Conservation (phyloP, 768 basidiomycete species). For the Rhodosporidiobolus sp. region DNA sequence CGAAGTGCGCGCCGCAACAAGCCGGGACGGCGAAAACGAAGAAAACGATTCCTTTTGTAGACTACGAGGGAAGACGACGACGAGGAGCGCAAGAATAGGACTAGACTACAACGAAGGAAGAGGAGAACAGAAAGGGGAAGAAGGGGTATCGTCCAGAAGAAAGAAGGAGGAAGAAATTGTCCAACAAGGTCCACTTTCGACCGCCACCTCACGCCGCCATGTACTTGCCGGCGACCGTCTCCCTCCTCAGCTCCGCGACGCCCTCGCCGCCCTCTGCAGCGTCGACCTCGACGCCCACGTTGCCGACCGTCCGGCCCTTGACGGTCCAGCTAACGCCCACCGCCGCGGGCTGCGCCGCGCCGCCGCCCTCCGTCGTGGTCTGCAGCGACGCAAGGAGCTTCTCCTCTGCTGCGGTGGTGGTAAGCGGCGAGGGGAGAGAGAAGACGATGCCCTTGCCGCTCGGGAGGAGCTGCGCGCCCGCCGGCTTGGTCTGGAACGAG, state of each 20-base stretch:
- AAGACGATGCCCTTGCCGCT: conserved; percentile 40
- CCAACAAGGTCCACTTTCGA: no score
- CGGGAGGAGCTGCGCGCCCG: conserved; percentile 47
- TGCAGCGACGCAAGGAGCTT: conserved; percentile 49
- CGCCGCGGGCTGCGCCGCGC: conserved; percentile 37
- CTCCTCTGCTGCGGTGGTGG: conserved; percentile 7
- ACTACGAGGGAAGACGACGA: not conserved
- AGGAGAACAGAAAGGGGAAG: not conserved
- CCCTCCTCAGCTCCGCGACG: conserved; percentile 19
- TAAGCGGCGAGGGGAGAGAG: conserved; percentile 24
- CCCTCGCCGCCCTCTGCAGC: conserved; percentile 1
- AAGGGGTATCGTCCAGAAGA: not conserved
- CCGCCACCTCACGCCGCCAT: conserved; percentile 2
- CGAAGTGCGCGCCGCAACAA: no score
- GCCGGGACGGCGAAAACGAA: not conserved
- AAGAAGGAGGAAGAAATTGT: no score
- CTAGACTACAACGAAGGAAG: no score
- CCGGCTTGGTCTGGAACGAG: conserved; percentile 52
- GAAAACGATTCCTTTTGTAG: not conserved
- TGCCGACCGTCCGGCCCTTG: conserved; percentile 47
- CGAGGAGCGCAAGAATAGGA: not conserved
- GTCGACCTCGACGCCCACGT: conserved; percentile 48
- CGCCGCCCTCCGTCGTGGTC: conserved; percentile 43
- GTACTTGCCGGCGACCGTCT: conserved; percentile 25
- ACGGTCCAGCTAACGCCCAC: conserved; percentile 48